Conservation (phyloP, 2,329 filamentous ascomycete species). For the Hawksworthiomyces lignivorus region DNA sequence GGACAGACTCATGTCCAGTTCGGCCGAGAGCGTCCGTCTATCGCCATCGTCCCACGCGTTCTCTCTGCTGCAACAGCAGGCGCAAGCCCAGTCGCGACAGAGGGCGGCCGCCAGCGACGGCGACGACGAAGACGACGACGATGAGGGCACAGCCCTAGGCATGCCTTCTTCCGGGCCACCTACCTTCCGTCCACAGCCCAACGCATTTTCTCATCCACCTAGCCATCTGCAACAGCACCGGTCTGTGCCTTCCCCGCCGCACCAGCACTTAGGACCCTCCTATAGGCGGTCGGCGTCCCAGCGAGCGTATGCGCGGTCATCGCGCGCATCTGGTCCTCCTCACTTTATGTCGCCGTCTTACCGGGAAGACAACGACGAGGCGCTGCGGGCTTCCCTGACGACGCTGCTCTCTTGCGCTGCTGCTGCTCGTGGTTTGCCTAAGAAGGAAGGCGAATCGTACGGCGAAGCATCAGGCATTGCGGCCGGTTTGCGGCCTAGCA, state of each 20-base stretch:
- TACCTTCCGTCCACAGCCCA: constrained; percentile 77
- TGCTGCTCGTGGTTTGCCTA: constrained; percentile 74
- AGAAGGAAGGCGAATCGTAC: constrained; percentile 39
- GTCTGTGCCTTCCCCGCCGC: constrained; percentile 41
- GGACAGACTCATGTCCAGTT: constrained; percentile 57
- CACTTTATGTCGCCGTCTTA: constrained; percentile 67
- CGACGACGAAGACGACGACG: constrained; percentile 51
- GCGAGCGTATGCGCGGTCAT: constrained; percentile 38
- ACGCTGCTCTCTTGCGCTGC: constrained; percentile 92
- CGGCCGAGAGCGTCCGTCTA: constrained; percentile 47
- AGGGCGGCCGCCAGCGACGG: constrained; percentile 26
- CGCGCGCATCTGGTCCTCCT: constrained; percentile 32
- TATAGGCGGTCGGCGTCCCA: constrained; percentile 42
- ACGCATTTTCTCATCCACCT: constrained; percentile 83
- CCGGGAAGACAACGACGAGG: constrained; percentile 86
- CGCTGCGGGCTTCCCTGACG: constrained; percentile 84
- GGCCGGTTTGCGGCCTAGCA: constrained; percentile 35
- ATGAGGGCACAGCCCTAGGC: constrained; percentile 77
- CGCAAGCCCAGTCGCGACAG: constrained; percentile 2
- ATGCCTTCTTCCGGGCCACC: constrained; percentile 39
- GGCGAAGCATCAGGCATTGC: constrained; percentile 27
- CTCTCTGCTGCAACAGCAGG: constrained; percentile 6
- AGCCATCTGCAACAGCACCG: constrained; percentile 39
- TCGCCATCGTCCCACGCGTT: constrained; percentile 17
- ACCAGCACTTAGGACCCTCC: constrained; percentile 34